Conservation (phyloP, 192 early-diverging fungal species). For the Pecoramyces ruminantium region DNA sequence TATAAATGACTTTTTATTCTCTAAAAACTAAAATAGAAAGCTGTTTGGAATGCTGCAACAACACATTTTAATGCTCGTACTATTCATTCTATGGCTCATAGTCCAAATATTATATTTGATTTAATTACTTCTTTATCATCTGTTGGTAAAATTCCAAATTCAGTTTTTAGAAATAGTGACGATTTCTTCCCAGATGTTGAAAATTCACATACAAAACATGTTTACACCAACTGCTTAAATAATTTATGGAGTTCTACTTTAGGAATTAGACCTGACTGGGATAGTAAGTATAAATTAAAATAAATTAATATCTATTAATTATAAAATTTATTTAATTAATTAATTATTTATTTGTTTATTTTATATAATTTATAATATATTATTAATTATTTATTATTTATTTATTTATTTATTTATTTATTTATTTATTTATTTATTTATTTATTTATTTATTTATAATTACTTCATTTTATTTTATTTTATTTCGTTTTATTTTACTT, state of each 20-base stretch:
- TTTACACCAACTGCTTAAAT: slow-evolving; percentile 33
- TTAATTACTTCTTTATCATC: background rate
- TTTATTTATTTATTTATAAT: too few relatives aligned
- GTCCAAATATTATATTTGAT: background rate
- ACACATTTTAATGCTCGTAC: background rate
- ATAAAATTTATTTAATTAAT: too few relatives aligned
- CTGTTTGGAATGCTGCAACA: background rate
- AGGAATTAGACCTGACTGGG: slow-evolving; percentile 22
- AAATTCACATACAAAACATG: slow-evolving; percentile 31
- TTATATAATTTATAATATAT: too few relatives aligned
- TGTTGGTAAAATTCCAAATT: background rate
- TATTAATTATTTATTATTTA: too few relatives aligned
- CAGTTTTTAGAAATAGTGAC: slow-evolving; percentile 24
- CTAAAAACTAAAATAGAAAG: background rate
- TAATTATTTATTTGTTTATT: too few relatives aligned
- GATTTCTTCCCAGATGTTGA: slow-evolving; percentile 29
- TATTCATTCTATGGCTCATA: background rate
- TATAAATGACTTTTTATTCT: too few relatives aligned
- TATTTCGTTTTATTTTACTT: too few relatives aligned
- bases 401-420: too few relatives aligned
- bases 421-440: too few relatives aligned
- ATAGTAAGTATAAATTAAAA: slow-evolving; percentile 5
- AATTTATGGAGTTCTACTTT: slow-evolving; percentile 19
- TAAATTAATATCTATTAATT: too few relatives aligned
- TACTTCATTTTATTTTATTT: too few relatives aligned